A percentile compares a stretch with the other conserved stretches of the same genome.
Evolutionary conservation across 768 basidiomycete species (phyloP).

Genomic region (Hortiboletus flavorubellus): DNA sequence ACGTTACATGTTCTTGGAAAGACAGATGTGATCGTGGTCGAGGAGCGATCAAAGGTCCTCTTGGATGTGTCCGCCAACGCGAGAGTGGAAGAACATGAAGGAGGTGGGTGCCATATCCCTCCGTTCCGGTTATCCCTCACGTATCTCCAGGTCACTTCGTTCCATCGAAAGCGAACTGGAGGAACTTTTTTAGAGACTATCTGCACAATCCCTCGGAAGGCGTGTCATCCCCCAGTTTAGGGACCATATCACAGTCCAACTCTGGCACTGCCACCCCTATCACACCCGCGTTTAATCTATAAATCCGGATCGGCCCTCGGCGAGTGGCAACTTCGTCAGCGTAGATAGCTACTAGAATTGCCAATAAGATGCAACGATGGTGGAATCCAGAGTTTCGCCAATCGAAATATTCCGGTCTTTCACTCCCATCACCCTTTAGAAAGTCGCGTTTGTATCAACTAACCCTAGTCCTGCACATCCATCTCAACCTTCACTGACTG

Average conservation of each 20-base stretch:
- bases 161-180: constrained; percentile 74
- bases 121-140: neutral
- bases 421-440: neutral
- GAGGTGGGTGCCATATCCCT: constrained; percentile 51
- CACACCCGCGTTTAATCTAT: constrained; percentile 9
- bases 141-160: constrained; percentile 69
- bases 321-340: neutral
- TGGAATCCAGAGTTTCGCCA: neutral
- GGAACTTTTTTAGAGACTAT: constrained; percentile 69
- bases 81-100: constrained; percentile 74
- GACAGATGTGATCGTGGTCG: constrained; percentile 70
- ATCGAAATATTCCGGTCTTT: neutral
- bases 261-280: constrained; percentile 51
- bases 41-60: constrained; percentile 61
- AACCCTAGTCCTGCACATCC: neutral
- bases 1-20: constrained; percentile 78
- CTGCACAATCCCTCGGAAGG: constrained; percentile 48
- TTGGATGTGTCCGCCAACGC: constrained; percentile 51
- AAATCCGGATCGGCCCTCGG: neutral
- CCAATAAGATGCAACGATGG: neutral
- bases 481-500: neutral
- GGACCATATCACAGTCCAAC: constrained; percentile 33
- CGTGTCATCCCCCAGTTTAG: constrained; percentile 42
- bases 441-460: neutral
- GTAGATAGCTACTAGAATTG: constrained; percentile 5